phyloP scores from a whole-genome alignment of 495 filamentous ascomycete species.

The Neurospora sp. region DNA sequence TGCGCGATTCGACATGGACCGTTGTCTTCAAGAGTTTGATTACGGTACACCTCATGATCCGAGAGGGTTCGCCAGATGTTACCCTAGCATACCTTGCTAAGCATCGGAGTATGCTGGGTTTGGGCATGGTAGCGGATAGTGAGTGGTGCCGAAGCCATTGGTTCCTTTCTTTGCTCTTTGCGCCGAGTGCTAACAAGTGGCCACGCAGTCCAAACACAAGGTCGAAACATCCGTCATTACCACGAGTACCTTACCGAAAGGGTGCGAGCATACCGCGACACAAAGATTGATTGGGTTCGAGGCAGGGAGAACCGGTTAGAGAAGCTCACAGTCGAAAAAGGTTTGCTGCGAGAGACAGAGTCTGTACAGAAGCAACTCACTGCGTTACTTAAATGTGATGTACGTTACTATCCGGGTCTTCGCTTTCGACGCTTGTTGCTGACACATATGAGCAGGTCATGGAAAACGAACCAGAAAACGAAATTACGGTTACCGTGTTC shows the following conservation, averaged over 20 bases:
- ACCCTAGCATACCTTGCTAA: conserved; percentile 79
- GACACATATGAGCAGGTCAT: conserved; percentile 50
- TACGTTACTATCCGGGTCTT: conserved; percentile 29
- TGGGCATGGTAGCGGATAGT: conserved; percentile 91
- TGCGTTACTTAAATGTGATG: conserved; percentile 81
- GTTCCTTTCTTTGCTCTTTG: neutral
- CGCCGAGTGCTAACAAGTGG: conserved; percentile 3
- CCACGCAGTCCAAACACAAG: conserved; percentile 76
- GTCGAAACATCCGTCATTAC: conserved; percentile 89
- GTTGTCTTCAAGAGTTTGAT: conserved; percentile 92
- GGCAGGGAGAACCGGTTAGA: conserved; percentile 74
- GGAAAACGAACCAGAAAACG: conserved; percentile 84
- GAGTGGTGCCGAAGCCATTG: conserved; percentile 23
- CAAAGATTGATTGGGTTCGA: conserved; percentile 83
- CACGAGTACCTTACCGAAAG: conserved; percentile 75
- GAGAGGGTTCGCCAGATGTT: conserved; percentile 84
- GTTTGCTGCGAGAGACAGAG: conserved; percentile 85
- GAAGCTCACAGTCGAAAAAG: conserved; percentile 83
- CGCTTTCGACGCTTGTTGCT: neutral
- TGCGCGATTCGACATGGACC: conserved; percentile 96
- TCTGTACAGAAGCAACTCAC: conserved; percentile 80
- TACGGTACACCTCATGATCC: conserved; percentile 92
- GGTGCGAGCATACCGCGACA: conserved; percentile 70
- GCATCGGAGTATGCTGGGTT: conserved; percentile 72
- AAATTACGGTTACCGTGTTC: conserved; percentile 95